Base-by-base conservation (phyloP, 352 stramenopile genomes). In the Globisporangium paroecandrum region DNA sequence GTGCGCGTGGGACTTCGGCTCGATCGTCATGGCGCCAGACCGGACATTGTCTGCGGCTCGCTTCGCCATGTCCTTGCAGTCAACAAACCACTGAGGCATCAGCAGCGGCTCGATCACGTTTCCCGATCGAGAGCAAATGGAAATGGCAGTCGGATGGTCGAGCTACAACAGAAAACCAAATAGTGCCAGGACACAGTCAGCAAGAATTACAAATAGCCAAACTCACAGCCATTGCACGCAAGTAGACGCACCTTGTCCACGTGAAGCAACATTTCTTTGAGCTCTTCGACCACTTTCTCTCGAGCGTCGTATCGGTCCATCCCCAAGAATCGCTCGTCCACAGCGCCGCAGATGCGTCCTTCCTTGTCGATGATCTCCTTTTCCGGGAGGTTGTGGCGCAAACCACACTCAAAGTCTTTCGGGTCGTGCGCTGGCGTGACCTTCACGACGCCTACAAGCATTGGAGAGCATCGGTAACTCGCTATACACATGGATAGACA, bases 351-450 rank as follows among this genome's bases (percentile, higher is more conserved):
- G 58, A 96, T 73, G 4, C 83, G 82, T 38, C 87, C 87, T 29
- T 86, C 68, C 34, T 89, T 79, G 56, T 94, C 77, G 32, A 96
- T 93, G 34, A 96, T 77, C 34, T 89, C 73, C 34, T 82, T 71
- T 63, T 92, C 76, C 1, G 81, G 73, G n/a, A 99, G 83, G 46
- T 89, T 82, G 69, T 99, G 96, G 24, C 98, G 83, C 73, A 97
- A 91, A 15, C 97, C 98, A 73, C 97, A 99, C 72, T 99, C 97
- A 80, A 99, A 99, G 85, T 99, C 98, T 69, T 99, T 99, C 3
- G 97, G 93, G 76, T 99, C 98, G 72, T 99, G 98, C 13, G 97
- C 97, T 3, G 98, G 98, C n/a, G 98, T 99, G 55, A 99, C 97
- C 82, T 97, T 94, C 20, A 95, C 85, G 41, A 93, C 88, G 70